Evolutionary conservation across 2,329 filamentous ascomycete species (phyloP).

Genomic region (Plenodomus tracheiphilus): DNA sequence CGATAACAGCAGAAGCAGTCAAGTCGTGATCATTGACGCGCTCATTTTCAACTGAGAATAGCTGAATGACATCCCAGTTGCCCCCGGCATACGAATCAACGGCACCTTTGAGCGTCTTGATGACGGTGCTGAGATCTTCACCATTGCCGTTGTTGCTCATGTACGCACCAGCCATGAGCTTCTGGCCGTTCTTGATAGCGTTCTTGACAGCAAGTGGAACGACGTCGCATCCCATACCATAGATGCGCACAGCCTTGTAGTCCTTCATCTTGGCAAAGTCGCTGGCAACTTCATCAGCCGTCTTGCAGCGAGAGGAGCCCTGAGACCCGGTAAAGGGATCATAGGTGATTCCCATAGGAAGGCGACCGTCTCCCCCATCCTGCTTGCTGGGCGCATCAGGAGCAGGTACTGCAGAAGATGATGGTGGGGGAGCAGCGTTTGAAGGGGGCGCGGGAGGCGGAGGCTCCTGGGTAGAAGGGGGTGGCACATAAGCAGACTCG

Average conservation of each 20-base stretch:
- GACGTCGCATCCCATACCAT: slow-evolving; percentile 80
- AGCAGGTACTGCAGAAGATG: slow-evolving; percentile 6
- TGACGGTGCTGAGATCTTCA: slow-evolving; percentile 50
- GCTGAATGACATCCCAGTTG: slow-evolving; percentile 71
- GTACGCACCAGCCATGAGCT: slow-evolving; percentile 76
- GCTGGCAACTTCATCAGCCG: slow-evolving; percentile 60
- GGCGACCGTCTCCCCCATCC: slow-evolving; percentile 3
- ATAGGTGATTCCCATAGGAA: slow-evolving; percentile 40
- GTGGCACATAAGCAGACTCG: not conserved
- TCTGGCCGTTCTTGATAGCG: slow-evolving; percentile 66
- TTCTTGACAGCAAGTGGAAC: slow-evolving; percentile 64
- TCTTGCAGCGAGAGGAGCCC: slow-evolving; percentile 61
- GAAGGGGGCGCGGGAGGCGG: slow-evolving; percentile 1
- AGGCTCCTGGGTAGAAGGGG: slow-evolving; percentile 6
- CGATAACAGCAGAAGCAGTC: slow-evolving; percentile 59
- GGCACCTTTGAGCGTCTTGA: slow-evolving; percentile 63
- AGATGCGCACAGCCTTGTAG: slow-evolving; percentile 72
- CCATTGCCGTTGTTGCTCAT: slow-evolving; percentile 57
- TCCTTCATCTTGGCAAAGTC: slow-evolving; percentile 65
- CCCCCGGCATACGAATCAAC: slow-evolving; percentile 49
- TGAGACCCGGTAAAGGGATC: slow-evolving; percentile 31
- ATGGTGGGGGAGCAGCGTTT: not conserved
- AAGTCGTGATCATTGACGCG: slow-evolving; percentile 61
- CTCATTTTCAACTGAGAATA: slow-evolving; percentile 81
- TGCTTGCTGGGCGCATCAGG: slow-evolving; percentile 6